Percentiles rank a stretch among this genome's conserved stretches.
Evolutionary conservation across 1,284 basidiomycete genomes (phyloP).

Genomic region (Kwoniella shivajii): DNA sequence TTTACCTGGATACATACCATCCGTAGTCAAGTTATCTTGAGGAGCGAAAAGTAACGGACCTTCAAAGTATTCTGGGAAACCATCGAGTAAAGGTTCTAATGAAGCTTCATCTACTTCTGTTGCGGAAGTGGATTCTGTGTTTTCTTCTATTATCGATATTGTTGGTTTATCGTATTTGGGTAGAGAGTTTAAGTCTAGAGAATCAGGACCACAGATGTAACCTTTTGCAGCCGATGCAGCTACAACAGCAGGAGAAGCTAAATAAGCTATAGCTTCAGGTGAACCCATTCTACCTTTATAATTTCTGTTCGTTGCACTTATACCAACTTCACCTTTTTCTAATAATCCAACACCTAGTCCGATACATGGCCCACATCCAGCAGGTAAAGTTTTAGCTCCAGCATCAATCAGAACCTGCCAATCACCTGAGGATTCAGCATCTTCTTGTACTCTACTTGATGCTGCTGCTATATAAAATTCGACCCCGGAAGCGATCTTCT

Average conservation of each 20-base stretch:
- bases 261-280: constrained; percentile 91
- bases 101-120: constrained; percentile 56
- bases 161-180: constrained; percentile 58
- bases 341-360: constrained; percentile 90
- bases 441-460: constrained; percentile 84
- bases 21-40: constrained; percentile 97
- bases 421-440: constrained; percentile 80
- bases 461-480: constrained; percentile 98
- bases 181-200: constrained; percentile 62
- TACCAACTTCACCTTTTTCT: constrained; percentile 92
- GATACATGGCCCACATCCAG: constrained; percentile 97
- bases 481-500: constrained; percentile 83
- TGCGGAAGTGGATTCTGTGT: constrained; percentile 13
- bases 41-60: constrained; percentile 89
- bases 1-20: constrained; percentile 98
- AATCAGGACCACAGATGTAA: constrained; percentile 82
- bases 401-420: constrained; percentile 85
- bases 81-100: constrained; percentile 69
- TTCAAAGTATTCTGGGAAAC: constrained; percentile 80
- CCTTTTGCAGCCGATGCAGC: constrained; percentile 93
- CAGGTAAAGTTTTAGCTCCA: constrained; percentile 88
- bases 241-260: constrained; percentile 94
- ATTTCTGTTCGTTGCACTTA: constrained; percentile 97
- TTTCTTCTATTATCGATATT: constrained; percentile 52
- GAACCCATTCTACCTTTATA: constrained; percentile 99